Percentiles rank a stretch among this genome's conserved stretches.
phyloP scores from a whole-genome alignment of 2,329 filamentous ascomycete species.

The Stagonosporopsis cucurbitacearum region DNA sequence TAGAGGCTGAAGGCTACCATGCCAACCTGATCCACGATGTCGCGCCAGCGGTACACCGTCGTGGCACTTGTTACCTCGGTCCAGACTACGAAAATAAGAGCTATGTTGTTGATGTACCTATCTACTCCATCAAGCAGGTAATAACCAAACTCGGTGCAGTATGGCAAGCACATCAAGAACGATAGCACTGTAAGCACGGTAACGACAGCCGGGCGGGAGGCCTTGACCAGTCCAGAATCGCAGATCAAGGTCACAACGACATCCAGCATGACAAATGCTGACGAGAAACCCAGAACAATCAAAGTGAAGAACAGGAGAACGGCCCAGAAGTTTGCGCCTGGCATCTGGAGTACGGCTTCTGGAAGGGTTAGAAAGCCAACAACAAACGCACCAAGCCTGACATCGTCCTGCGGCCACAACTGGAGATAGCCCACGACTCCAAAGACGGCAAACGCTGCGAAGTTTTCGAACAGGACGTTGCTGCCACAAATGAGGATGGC shows the following conservation, averaged over 20 bases:
- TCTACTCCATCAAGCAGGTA: constrained; percentile 63
- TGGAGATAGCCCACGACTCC: constrained; percentile 62
- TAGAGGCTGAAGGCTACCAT: constrained; percentile 54
- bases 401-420: constrained; percentile 52
- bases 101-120: constrained; percentile 63
- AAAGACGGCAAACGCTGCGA: constrained; percentile 59
- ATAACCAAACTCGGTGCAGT: constrained; percentile 65
- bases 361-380: constrained; percentile 66
- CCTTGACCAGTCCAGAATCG: constrained; percentile 58
- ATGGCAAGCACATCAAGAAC: constrained; percentile 62
- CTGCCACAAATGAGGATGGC: constrained; percentile 62
- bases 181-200: constrained; percentile 58
- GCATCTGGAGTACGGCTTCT: constrained; percentile 63
- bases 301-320: constrained; percentile 65
- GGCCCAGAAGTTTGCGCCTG: constrained; percentile 64
- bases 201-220: constrained; percentile 57
- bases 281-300: constrained; percentile 64
- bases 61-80: constrained; percentile 61
- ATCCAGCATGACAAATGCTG: constrained; percentile 66
- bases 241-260: constrained; percentile 61
- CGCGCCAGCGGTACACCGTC: constrained; percentile 60
- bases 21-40: constrained; percentile 56
- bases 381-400: constrained; percentile 60
- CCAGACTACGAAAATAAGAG: constrained; percentile 63
- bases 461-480: constrained; percentile 64